Conservation (phyloP, 2,329 filamentous ascomycete genomes). For the Cladosporium sp. region DNA sequence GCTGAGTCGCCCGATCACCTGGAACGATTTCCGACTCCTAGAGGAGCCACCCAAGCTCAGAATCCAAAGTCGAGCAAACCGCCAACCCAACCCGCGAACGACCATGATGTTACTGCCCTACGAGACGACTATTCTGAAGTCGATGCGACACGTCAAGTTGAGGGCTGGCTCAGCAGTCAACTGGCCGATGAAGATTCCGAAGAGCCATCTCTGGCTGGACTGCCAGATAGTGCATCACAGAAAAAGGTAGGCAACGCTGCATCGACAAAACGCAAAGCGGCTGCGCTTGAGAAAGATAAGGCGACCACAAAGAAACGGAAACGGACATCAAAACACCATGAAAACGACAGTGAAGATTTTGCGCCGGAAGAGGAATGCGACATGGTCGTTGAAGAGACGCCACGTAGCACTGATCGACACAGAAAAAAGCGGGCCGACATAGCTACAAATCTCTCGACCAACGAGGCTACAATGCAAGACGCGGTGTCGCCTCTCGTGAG, state of each 20-base stretch:
- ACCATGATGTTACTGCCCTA: neutral
- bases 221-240: neutral
- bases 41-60: neutral
- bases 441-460: neutral
- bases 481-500: neutral
- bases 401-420: neutral
- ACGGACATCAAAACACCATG: slow-evolving; percentile 14
- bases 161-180: slow-evolving; percentile 13
- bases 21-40: neutral
- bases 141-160: slow-evolving; percentile 8
- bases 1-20: neutral
- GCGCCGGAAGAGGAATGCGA: neutral
- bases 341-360: slow-evolving; percentile 17
- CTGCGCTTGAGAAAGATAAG: neutral
- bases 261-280: neutral
- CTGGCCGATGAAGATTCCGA: neutral
- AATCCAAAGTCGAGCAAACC: neutral
- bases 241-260: neutral
- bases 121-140: neutral
- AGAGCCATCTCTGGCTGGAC: neutral
- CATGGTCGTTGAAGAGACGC: neutral
- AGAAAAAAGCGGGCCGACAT: neutral
- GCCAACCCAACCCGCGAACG: neutral
- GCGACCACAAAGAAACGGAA: slow-evolving; percentile 14
- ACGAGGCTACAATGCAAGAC: neutral